A percentile compares a stretch with the other conserved stretches of the same genome.
These are phyloP conservation scores for Corymbia calophylla DNA, from an alignment of 441 rosid species.

Conservation along the genomic window DNA sequence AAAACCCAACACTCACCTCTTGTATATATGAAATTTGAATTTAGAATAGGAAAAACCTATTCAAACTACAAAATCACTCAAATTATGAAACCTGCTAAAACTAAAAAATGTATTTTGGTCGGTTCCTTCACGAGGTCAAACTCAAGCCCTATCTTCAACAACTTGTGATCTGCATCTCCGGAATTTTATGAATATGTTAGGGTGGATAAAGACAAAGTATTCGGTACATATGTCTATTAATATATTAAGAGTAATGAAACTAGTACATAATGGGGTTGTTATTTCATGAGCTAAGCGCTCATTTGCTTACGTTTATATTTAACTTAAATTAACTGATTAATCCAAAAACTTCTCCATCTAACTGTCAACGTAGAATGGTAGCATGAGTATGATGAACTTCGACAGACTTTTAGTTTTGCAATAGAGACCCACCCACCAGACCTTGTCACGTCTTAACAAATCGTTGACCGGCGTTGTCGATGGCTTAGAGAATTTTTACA, in stretches of 20 bases:
- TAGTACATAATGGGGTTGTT: background rate
- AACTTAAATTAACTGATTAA: background rate
- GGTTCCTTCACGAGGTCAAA: background rate
- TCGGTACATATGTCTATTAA: background rate
- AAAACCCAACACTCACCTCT: background rate
- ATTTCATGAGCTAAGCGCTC: background rate
- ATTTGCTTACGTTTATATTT: background rate
- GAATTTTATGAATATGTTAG: background rate
- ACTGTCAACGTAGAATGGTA: background rate
- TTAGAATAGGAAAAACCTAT: background rate
- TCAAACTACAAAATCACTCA: background rate
- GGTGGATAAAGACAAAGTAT: background rate
- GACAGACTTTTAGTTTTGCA: background rate
- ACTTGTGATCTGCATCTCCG: background rate
- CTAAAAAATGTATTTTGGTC: background rate
- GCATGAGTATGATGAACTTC: background rate
- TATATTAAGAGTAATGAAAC: background rate
- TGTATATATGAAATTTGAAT: background rate
- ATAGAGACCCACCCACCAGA: background rate
- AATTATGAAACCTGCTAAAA: background rate
- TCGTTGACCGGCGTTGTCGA: background rate
- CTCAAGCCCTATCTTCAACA: background rate
- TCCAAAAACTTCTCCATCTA: background rate
- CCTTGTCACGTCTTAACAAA: background rate
- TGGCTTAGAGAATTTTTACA: background rate